Evolutionary conservation across 441 rosid genomes (phyloP), one percentile per base, ranked within the genome.

Genomic region (Populus hybrid): DNA sequence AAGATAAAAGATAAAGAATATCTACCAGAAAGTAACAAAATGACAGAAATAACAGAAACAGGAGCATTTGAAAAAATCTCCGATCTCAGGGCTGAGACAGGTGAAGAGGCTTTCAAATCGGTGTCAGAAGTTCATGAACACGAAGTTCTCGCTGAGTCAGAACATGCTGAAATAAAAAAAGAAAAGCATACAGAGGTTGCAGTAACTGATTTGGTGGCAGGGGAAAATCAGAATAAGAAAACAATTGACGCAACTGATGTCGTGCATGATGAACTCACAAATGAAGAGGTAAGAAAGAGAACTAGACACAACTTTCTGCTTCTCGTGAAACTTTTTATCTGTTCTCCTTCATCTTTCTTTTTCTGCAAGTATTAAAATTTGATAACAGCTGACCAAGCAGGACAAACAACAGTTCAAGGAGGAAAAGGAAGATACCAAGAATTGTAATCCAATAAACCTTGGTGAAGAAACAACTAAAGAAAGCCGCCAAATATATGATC

Each of bases 281-380:
- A 68, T 42, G 84, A 81, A 82, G 80, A 93, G 97, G 98, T 93
- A 73, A 82, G 82, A 24, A 20, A 66, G 45, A 79, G 11, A 71
- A 61, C 5, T 14, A 69, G 33, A 78, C 9, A 8, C 21, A 76
- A 77, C 66, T 73, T 33, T 4, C 31, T 29, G 21, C 56, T 21
- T 59, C 75, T 64, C 56, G 33, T 11, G 64, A 75, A 35, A 31
- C 72, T 67, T 66, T 61, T 33, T 9, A 33, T 20, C 31, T 31
- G 1, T 14, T 14, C 20, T 28, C 1, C 10, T 28, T 29, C 14
- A 2, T 23, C 3, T 59, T 70, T 24, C 59, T n/a, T 4, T 40
- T 33, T 67, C 45, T 16, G 11, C 61, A 74, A 33, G 40, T 23
- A n/a, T 72, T 61, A 29, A 75, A 72, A 69, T 76, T 66, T 31